A percentile compares a stretch with the other conserved stretches of the same genome.
These are phyloP conservation scores for Pachyrhizus erosus DNA, from an alignment of 306 rosid genomes.

Conservation along the genomic window DNA sequence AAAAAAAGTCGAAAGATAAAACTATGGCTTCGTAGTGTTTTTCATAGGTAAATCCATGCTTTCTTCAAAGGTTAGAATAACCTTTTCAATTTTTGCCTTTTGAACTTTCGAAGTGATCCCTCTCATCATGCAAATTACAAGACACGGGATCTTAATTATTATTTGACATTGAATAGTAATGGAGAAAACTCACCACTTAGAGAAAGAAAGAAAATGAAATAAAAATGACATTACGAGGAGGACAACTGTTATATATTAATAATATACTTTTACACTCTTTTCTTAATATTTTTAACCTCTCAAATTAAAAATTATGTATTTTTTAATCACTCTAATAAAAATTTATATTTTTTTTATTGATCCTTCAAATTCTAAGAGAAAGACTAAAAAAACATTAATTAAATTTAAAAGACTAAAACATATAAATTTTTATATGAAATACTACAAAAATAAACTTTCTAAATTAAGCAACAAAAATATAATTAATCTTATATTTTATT, in stretches of 20 bases:
- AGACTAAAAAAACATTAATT: no score
- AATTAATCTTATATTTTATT: no score
- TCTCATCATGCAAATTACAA: conserved; percentile 21
- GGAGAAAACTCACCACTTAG: neutral
- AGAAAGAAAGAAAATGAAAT: neutral
- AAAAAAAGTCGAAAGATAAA: neutral
- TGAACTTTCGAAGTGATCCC: neutral
- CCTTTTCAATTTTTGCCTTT: conserved; percentile 6
- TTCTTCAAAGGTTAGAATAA: conserved; percentile 30
- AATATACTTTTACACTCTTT: neutral
- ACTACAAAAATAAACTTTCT: no score
- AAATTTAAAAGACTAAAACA: no score
- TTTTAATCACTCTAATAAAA: no score
- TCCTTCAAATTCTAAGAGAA: no score
- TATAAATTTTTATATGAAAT: no score
- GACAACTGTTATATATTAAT: neutral
- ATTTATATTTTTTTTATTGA: no score
- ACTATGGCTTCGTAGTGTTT: neutral
- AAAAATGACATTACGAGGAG: neutral
- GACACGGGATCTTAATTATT: neutral
- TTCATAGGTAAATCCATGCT: conserved; percentile 1
- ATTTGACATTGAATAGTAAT: neutral
- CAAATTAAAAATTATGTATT: no score
- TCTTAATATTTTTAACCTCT: no score
- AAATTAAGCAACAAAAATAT: no score